Conservation (phyloP, 306 rosid genomes). For the Corylus avellana region DNA sequence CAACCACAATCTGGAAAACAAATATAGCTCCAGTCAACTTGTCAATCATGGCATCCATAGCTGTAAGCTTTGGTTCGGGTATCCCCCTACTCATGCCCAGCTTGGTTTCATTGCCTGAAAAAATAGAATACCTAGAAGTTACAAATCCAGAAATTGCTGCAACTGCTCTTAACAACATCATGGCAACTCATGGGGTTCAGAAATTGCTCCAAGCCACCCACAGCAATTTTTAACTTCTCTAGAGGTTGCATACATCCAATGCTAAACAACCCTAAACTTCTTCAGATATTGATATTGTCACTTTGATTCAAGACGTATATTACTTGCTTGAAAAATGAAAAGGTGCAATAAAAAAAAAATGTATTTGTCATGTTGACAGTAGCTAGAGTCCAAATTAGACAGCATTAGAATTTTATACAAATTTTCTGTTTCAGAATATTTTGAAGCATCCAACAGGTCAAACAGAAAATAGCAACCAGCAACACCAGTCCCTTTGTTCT, state of each 20-base stretch:
- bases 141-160: constrained; percentile 19
- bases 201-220: constrained; percentile 5
- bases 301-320: background rate
- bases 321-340: background rate
- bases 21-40: constrained; percentile 98
- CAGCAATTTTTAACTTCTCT: background rate
- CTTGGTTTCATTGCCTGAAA: constrained; percentile 94
- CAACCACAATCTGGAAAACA: constrained; percentile 93
- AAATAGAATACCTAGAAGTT: constrained; percentile 23
- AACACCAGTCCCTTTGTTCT: too few relatives aligned
- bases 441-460: background rate
- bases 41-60: constrained; percentile 97
- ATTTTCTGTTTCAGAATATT: background rate
- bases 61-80: constrained; percentile 99
- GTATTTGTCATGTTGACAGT: background rate
- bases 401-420: background rate
- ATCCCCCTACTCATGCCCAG: constrained; percentile 98
- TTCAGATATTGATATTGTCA: background rate
- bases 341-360: background rate
- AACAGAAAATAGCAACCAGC: too few relatives aligned
- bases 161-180: constrained; percentile 5
- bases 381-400: background rate
- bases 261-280: background rate
- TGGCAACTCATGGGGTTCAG: background rate
- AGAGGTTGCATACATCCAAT: background rate